These are phyloP conservation scores for Tolypocladium tropicale DNA, from an alignment of 2,329 filamentous ascomycete genomes.

Conservation along the genomic window DNA sequence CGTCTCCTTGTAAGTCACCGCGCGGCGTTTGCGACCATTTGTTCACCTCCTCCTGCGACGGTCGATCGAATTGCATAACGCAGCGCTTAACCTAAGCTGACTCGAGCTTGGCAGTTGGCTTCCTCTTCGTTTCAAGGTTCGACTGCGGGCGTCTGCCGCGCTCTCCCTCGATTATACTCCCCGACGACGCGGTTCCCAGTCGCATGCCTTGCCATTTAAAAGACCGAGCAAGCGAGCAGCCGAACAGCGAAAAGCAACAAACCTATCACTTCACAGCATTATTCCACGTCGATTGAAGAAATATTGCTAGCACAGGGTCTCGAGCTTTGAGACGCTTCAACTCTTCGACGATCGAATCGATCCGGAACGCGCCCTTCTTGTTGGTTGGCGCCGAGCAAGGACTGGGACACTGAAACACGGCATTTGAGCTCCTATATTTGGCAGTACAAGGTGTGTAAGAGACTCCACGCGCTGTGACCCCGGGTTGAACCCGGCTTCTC, in stretches of 20 bases:
- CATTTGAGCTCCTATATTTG: not conserved
- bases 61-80: not conserved
- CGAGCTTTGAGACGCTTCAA: not conserved
- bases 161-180: not conserved
- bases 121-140: not conserved
- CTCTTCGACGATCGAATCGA: not conserved
- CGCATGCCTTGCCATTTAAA: not conserved
- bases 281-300: not conserved
- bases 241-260: not conserved
- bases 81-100: not conserved
- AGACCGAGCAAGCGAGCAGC: not conserved
- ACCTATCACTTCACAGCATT: not conserved
- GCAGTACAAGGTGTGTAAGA: not conserved
- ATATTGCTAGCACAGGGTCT: not conserved
- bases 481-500: not conserved
- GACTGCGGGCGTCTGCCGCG: not conserved
- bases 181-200: not conserved
- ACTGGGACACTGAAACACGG: not conserved
- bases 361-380: not conserved
- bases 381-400: not conserved
- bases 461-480: not conserved
- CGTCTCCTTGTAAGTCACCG: not conserved
- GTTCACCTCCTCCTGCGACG: not conserved
- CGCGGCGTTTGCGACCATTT: not conserved
- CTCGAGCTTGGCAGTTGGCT: not conserved